phyloP scores from a whole-genome alignment of 2,329 filamentous ascomycete genomes.

The Fusarium circinatum region DNA sequence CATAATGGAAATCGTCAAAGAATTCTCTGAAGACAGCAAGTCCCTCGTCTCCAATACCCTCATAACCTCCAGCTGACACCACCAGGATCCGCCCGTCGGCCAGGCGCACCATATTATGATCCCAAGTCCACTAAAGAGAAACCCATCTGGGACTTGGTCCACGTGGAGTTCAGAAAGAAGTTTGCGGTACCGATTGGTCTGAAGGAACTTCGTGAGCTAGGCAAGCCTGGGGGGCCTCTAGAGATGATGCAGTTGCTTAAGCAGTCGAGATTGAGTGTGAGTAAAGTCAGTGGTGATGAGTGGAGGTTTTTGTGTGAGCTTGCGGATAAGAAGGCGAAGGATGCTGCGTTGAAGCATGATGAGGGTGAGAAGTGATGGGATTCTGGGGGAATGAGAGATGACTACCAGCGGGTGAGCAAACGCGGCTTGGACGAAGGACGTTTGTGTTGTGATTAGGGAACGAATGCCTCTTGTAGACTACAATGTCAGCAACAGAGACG shows the following conservation, averaged over 20 bases:
- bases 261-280: conserved; percentile 84
- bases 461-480: too few relatives aligned
- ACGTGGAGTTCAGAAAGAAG: conserved; percentile 87
- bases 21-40: conserved; percentile 82
- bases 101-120: conserved; percentile 79
- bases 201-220: conserved; percentile 74
- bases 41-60: too few relatives aligned
- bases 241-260: conserved; percentile 85
- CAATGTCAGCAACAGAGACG: too few relatives aligned
- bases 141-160: conserved; percentile 83
- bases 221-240: conserved; percentile 65
- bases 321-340: conserved; percentile 56
- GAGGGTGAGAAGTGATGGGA: too few relatives aligned
- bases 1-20: conserved; percentile 87
- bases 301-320: conserved; percentile 71
- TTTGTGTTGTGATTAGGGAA: too few relatives aligned
- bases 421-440: too few relatives aligned
- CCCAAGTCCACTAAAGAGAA: conserved; percentile 69
- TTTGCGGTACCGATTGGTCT: conserved; percentile 77
- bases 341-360: conserved; percentile 51
- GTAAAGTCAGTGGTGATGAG: conserved; percentile 70
- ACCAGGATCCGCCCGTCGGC: conserved; percentile 47
- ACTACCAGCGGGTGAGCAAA: too few relatives aligned
- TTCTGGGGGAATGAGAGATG: too few relatives aligned
- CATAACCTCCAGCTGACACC: rapidly evolving